Base-by-base conservation (phyloP, 139 green algal genomes). In the Chlamydomonas sp. region DNA sequence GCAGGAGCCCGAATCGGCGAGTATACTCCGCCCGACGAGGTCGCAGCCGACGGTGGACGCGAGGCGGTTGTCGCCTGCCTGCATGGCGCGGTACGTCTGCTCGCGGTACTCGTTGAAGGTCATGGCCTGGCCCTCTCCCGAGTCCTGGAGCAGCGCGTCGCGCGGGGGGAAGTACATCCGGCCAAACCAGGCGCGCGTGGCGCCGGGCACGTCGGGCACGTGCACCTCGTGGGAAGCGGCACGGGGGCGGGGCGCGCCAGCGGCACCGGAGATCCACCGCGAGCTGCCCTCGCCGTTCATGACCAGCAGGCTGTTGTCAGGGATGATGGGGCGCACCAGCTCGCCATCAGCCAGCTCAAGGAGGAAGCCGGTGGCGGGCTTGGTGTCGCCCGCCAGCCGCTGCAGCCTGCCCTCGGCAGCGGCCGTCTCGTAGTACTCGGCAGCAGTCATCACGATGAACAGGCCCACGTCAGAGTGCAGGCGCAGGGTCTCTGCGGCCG, bases 211-310 rank as follows among this genome's bases (percentile, higher is more conserved):
- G 5, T 79, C 60, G 1, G 28, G 16, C 34, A 65, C 48, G 5
- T 58, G 34, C 35, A 79, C 65, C 66, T 74, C 73, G 48, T 79
- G 73, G 22, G 48, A 8, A 16, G 73, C 67, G 35, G 58, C 49
- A 31, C 60, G 68, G 2, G 72, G 65, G 13, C 10, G 31, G 3
- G 6, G 43, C 8, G 38, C 6, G 5, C 39, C n/a, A n/a, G 16
- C 58, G 39, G 3, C 28, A 5, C 31, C n/a, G 38, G 59, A 49
- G 48, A 74, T 67, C 73, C 73, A 79, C 13, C 39, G 47, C 0
- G 20, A 66, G 26, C 35, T 28, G 28, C 67, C 73, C 43, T 79
- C 73, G 37, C 73, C 73, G 31, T 79, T 79, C 73, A 79, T 79
- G 1, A 79, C 67, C n/a, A 79, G 48, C 58, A 79, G 31, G 2